Base-by-base conservation (phyloP, 1,284 basidiomycete genomes). In the Puccinia novopanici region DNA sequence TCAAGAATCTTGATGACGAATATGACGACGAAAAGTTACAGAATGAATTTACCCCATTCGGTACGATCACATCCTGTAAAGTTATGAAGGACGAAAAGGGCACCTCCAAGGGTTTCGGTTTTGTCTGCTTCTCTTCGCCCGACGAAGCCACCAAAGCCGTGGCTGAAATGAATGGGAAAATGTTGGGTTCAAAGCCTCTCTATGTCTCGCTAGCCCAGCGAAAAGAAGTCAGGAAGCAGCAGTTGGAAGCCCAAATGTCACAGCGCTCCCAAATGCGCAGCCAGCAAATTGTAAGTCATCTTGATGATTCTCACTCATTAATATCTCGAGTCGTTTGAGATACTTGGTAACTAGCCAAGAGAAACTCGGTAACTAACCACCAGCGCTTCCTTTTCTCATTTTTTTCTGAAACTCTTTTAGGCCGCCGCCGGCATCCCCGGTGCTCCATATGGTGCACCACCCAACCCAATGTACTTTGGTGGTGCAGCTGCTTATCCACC, bases 101-200 rank as follows among this genome's bases (percentile, higher is more conserved):
- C 82, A 90, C 89, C 71, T 94, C 93, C 67, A 94, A 95, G 86
- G 97, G 97, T 84, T 99, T 99, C 85, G 97, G 97, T 84, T 99
- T 99, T 86, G 97, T 99, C 83, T 99, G 97, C 88, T 99, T 95
- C 89, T 94, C 94, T 63, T 92, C 94, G 81, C 95, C 97, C 76
- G 97, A 99, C 84, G 97, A 99, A 88, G 96, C 97, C 71, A 98
- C 95, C 86, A 99, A 98, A 89, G 97, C 97, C 82, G 95, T 99
- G 83, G 93, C 94, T 79, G 97, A 99, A 89, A 98, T 99, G 95
- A 99, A 99, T 90, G 98, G 98, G 90, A 98, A 98, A 89, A 99
- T 99, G 93, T 94, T 99, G 85, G 95, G 96, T 83, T 91, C 92
- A 85, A 99, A 99, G 88, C 97, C 97, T 76, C 91, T 99, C 84